Base-by-base conservation (phyloP, 1,284 basidiomycete genomes). In the Ustilago hordei region DNA sequence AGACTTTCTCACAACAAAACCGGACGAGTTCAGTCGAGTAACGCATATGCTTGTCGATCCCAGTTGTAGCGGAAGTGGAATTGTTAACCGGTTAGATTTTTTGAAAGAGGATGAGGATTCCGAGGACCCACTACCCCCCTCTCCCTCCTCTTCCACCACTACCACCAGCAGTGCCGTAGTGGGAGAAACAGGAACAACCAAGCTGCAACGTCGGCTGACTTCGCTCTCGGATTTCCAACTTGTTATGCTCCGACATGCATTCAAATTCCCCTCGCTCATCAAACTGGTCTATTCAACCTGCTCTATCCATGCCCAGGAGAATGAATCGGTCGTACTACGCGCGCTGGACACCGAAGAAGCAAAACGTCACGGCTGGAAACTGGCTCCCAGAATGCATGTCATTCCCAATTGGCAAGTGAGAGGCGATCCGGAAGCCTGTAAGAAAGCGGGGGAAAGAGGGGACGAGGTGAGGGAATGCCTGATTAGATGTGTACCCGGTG, bases 231-330 rank as follows among this genome's bases (percentile, higher is more conserved):
- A 63, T 9, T 78, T 86, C 86, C 97, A 99, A 84, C 89, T 94
- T n/a, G 89, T 91, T 86, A 95, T 98, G 91, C 91, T 99, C 80
- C 91, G 90, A 79, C 97, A 98, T 84, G 96, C 96, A 9, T 95
- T 99, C 91, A 92, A 91, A 85, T 99, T 94, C 81, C 90, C 90
- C 0, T 82, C 87, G 2, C 89, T 89, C 3, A 78, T 89, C 60
- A 91, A 90, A 76, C 93, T 98, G 68, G 95, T 95, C 17, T 99
- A 99, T 87, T 98, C 95, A 23, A 99, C 96, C 12, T 98, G 96
- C 86, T 96, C 94, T 69, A 89, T 98, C 54, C 92, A 99, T 86
- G 90, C 92, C 8, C 90, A 90, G 56, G 97, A 99, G 85, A 96
- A 99, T 87, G 97, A 99, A 80, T 88, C 89, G 19, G 93, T 94